phyloP scores from a whole-genome alignment of 768 basidiomycete species.

The Panellus pusillus region DNA sequence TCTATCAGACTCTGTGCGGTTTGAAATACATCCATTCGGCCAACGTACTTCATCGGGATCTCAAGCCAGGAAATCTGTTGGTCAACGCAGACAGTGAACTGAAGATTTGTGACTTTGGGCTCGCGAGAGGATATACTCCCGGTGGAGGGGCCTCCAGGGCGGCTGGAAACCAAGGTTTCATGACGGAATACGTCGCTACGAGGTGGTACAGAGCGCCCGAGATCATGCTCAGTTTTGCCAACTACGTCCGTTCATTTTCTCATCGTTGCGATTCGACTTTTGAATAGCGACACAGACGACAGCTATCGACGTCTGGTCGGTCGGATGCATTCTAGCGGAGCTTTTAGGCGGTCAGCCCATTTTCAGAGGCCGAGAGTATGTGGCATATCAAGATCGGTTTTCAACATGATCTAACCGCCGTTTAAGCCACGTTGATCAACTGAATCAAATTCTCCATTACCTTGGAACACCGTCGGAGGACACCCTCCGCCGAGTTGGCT shows the following conservation, averaged over 20 bases:
- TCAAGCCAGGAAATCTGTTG: slow-evolving; percentile 92
- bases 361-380: slow-evolving; percentile 96
- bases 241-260: slow-evolving; percentile 63
- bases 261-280: neutral
- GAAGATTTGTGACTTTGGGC: slow-evolving; percentile 98
- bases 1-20: slow-evolving; percentile 98
- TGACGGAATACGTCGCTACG: slow-evolving; percentile 99
- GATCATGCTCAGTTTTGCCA: slow-evolving; percentile 97
- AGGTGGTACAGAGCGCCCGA: slow-evolving; percentile 98
- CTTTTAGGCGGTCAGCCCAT: slow-evolving; percentile 92
- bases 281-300: slow-evolving; percentile 58
- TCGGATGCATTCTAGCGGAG: slow-evolving; percentile 94
- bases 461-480: slow-evolving; percentile 98
- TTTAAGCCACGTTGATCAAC: slow-evolving; percentile 91
- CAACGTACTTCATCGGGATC: slow-evolving; percentile 94
- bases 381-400: slow-evolving; percentile 14
- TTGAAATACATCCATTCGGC: slow-evolving; percentile 98
- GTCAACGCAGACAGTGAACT: slow-evolving; percentile 99
- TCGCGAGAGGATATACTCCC: slow-evolving; percentile 91
- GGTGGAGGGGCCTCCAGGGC: slow-evolving; percentile 72
- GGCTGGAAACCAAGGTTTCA: slow-evolving; percentile 88
- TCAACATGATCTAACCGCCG: slow-evolving; percentile 5
- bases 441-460: slow-evolving; percentile 97
- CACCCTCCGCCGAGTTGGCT: slow-evolving; percentile 93
- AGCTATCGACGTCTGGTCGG: slow-evolving; percentile 94